Base-by-base conservation (phyloP, 306 rosid genomes). In the Echinosophora koreensis region DNA sequence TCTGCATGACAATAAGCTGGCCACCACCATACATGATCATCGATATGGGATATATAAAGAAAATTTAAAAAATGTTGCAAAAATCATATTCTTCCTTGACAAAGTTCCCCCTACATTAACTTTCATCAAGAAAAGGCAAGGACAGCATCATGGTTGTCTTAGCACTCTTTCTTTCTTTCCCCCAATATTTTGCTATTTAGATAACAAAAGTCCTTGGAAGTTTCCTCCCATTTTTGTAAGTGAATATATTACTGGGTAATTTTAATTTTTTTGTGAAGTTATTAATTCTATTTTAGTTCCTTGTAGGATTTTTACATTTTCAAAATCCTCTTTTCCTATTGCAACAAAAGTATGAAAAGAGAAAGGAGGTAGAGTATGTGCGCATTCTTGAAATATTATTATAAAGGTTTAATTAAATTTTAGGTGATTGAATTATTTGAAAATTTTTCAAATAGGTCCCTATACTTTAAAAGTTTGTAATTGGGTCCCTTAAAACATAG, bases 91-190 rank as follows among this genome's bases (percentile, higher is more conserved):
- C 60, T 17, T 58, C 60, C 49, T 73, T 73, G 3, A 74, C 66
- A 47, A 65, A 77, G 49, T 68, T 77, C 65, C 78, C 51, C 64
- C 75, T 55, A 27, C 50, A 73, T 77, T 60, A 86, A 64, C 72
- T 73, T 74, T 65, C 27, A 28, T 44, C 4, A 6, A 71, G 35
- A 44, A 61, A 60, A 59, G 65, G 71, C 17, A 74, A 58, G 42
- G 86, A 84, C 87, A 74, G 4, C 84, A 88, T 83, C 89, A 88
- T 79, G 62, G 27, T 74, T 82, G 69, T 82, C 73, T 60, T 28
- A 41, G n/a, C 81, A 73, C 54, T 76, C 72, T 52, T 67, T 57
- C 16, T 50, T 63, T 8, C 17, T 11, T 50, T 39, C 2, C 32
- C 16, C 28, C 0, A 3, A 13, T 50, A 10, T 14, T 51, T 69